phyloP scores from a whole-genome alignment of 2,329 filamentous ascomycete species.

The Scedosporium dehoogii region DNA sequence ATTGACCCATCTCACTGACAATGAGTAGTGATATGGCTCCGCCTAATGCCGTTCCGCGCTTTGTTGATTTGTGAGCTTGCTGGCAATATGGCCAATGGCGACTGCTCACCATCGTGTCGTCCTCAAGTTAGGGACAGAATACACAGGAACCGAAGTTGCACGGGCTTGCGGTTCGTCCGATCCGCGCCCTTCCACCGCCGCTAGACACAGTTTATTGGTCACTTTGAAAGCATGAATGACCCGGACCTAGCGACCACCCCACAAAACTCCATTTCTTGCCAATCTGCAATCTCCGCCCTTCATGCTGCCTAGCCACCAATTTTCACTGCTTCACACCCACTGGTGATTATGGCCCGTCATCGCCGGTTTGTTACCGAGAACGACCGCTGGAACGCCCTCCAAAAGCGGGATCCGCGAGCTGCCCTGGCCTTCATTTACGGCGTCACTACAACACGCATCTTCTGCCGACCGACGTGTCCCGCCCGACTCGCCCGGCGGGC shows the following conservation, averaged over 20 bases:
- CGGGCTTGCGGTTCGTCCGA: not conserved
- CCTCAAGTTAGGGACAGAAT: no score
- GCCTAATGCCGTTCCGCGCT: not conserved
- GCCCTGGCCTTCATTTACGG: constrained; percentile 32
- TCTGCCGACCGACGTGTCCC: constrained; percentile 52
- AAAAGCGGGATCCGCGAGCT: constrained; percentile 21
- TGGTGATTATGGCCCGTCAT: no score
- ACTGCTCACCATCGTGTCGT: no score
- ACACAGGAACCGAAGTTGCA: not conserved
- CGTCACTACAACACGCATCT: constrained; percentile 36
- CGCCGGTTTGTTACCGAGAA: constrained; percentile 11
- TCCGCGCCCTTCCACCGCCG: not conserved
- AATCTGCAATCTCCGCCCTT: no score
- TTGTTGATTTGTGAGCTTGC: not conserved
- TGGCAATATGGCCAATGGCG: not conserved
- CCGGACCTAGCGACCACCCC: no score
- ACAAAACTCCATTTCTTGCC: no score
- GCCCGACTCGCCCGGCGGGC: constrained; percentile 50
- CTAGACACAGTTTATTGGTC: no score
- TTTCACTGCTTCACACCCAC: no score
- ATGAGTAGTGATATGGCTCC: no score
- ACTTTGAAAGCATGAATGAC: not conserved
- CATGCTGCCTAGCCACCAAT: no score
- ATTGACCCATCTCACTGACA: not conserved
- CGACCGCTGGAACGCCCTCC: constrained; percentile 26